Conservation (phyloP, 768 basidiomycete genomes). For the Pleurotus cornucopiae region DNA sequence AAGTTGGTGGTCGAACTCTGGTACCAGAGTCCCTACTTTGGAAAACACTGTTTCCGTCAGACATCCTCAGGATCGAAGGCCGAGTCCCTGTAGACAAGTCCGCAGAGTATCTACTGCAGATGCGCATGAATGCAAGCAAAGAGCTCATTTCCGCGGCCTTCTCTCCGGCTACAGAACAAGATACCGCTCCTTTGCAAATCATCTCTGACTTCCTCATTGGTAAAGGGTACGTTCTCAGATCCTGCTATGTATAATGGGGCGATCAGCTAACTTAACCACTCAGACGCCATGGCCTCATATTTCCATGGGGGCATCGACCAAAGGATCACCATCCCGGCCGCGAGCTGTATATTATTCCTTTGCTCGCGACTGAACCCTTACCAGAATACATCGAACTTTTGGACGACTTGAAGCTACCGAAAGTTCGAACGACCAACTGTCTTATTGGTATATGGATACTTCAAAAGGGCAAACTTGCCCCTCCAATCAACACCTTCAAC, state of each 20-base stretch:
- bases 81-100: slow-evolving; percentile 78
- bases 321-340: slow-evolving; percentile 75
- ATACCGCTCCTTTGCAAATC: slow-evolving; percentile 50
- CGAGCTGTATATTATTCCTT: slow-evolving; percentile 83
- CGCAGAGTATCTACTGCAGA: slow-evolving; percentile 73
- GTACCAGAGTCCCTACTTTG: slow-evolving; percentile 59
- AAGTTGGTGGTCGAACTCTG: slow-evolving; percentile 72
- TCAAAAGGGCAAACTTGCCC: slow-evolving; percentile 71
- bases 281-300: slow-evolving; percentile 83
- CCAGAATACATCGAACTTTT: slow-evolving; percentile 86
- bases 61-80: slow-evolving; percentile 73
- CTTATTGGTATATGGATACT: slow-evolving; percentile 86
- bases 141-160: slow-evolving; percentile 80
- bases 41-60: slow-evolving; percentile 71
- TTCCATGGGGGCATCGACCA: slow-evolving; percentile 78
- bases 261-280: slow-evolving; percentile 11
- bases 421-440: slow-evolving; percentile 55
- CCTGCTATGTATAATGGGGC: not conserved
- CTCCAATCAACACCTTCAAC: slow-evolving; percentile 21
- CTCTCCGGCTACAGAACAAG: slow-evolving; percentile 42
- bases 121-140: slow-evolving; percentile 69
- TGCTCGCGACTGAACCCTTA: slow-evolving; percentile 58
- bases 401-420: slow-evolving; percentile 70
- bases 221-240: slow-evolving; percentile 56
- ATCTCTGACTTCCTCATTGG: slow-evolving; percentile 64